These are phyloP conservation scores for Vigna radiata DNA, from an alignment of 306 rosid species.

Conservation along the genomic window DNA sequence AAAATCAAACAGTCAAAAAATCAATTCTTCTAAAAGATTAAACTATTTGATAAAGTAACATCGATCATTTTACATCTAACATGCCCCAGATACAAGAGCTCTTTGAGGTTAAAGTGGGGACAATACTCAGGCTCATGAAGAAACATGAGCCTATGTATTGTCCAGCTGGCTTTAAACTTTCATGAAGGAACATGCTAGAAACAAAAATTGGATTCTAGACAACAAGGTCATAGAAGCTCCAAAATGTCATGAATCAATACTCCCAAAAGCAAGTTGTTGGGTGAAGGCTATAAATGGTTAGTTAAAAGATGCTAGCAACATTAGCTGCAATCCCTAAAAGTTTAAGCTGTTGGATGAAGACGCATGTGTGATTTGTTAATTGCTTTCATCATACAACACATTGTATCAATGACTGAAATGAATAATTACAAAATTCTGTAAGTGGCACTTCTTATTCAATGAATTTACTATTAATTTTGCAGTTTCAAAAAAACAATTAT, in stretches of 20 bases:
- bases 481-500: not conserved
- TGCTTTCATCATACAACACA: not conserved
- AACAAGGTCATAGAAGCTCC: slow-evolving; percentile 6
- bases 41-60: not conserved
- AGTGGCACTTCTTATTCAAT: not conserved
- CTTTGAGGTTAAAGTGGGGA: not conserved
- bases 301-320: not conserved
- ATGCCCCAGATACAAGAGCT: not conserved
- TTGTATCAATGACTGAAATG: not conserved
- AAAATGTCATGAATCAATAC: slow-evolving; percentile 19
- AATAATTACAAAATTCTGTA: not conserved
- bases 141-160: too few species aligned
- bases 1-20: slow-evolving; percentile 19
- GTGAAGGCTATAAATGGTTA: not conserved
- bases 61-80: not conserved
- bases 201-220: slow-evolving; percentile 29
- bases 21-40: slow-evolving; percentile 6
- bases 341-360: not conserved
- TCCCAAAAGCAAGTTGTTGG: not conserved
- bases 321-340: not conserved
- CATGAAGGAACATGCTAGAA: not conserved
- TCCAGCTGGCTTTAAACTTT: not conserved
- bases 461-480: not conserved
- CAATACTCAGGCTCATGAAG: not conserved
- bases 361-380: not conserved